Percentiles rank a stretch among this genome's conserved stretches.
Conservation (phyloP, 805 yeast species). For the Lipomyces spencermartinsiae region DNA sequence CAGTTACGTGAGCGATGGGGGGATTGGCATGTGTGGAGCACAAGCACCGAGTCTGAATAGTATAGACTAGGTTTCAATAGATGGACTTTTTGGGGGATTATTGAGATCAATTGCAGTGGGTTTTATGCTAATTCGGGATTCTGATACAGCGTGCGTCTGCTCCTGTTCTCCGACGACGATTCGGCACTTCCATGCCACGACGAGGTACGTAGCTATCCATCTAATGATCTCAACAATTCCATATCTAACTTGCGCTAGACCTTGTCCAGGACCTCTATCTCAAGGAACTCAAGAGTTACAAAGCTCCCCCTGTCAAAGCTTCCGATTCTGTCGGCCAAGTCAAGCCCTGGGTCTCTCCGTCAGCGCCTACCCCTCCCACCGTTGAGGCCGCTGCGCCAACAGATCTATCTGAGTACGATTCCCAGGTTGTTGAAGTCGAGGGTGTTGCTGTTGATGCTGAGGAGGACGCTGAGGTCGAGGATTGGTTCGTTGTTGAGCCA, state of each 20-base stretch:
- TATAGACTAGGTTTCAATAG: background rate
- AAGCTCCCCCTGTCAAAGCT: slow-evolving; percentile 76
- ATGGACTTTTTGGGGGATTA: background rate
- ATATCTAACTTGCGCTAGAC: slow-evolving; percentile 48
- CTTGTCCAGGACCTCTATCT: slow-evolving; percentile 84
- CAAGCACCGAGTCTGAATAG: background rate
- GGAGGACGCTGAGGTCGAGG: slow-evolving; percentile 44
- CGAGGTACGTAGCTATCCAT: slow-evolving; percentile 25
- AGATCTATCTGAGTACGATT: slow-evolving; percentile 69
- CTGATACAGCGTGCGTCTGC: slow-evolving; percentile 25
- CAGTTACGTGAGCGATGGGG: background rate
- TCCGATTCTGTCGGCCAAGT: slow-evolving; percentile 80
- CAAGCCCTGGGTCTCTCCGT: slow-evolving; percentile 82
- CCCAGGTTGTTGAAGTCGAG: slow-evolving; percentile 69
- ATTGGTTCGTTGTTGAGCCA: slow-evolving; percentile 54
- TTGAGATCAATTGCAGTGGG: background rate
- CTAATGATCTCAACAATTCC: background rate
- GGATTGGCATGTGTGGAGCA: background rate
- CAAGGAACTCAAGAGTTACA: slow-evolving; percentile 84
- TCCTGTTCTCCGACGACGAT: slow-evolving; percentile 33
- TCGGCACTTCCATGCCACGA: slow-evolving; percentile 32
- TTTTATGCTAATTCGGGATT: background rate
- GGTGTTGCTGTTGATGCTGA: slow-evolving; percentile 58
- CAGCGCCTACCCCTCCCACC: slow-evolving; percentile 74
- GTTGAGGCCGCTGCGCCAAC: slow-evolving; percentile 68